Percentiles rank a stretch among this genome's conserved stretches.
phyloP scores from a whole-genome alignment of 345 rosid species.

The Populus alba region DNA sequence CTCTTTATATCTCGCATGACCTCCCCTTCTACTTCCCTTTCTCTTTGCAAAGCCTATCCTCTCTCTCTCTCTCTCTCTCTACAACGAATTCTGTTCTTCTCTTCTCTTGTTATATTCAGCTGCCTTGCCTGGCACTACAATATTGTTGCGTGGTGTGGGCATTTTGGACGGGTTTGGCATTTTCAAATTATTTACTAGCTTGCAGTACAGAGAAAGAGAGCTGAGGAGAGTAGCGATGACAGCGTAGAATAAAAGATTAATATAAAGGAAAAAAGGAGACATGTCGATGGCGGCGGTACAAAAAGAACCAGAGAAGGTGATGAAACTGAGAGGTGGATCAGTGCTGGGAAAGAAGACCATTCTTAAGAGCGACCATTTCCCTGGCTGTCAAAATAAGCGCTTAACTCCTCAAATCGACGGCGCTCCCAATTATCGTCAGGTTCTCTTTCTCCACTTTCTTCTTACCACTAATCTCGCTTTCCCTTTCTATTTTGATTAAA shows the following conservation, averaged over 20 bases:
- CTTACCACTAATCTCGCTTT: neutral
- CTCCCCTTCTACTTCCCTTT: slow-evolving; percentile 10
- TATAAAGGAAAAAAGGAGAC: neutral
- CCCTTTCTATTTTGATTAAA: neutral
- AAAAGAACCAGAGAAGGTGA: slow-evolving; percentile 85
- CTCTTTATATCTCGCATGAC: neutral
- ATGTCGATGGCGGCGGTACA: slow-evolving; percentile 55
- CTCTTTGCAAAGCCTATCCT: neutral
- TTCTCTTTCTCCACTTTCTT: slow-evolving; percentile 11
- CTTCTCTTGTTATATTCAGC: neutral
- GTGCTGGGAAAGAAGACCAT: slow-evolving; percentile 96
- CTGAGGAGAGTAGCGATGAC: neutral
- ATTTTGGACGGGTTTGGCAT: neutral
- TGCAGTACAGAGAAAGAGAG: neutral
- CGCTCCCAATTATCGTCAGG: slow-evolving; percentile 99
- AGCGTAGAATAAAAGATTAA: neutral
- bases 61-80: neutral
- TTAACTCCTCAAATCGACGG: slow-evolving; percentile 89
- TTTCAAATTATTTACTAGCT: neutral
- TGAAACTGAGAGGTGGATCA: slow-evolving; percentile 92
- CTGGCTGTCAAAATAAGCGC: slow-evolving; percentile 98
- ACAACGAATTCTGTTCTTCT: neutral
- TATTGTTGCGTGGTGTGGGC: neutral
- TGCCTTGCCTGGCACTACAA: neutral
- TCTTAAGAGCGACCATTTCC: slow-evolving; percentile 96